phyloP scores from a whole-genome alignment of 1,139 yeast species.

The Kodamaea sp. region DNA sequence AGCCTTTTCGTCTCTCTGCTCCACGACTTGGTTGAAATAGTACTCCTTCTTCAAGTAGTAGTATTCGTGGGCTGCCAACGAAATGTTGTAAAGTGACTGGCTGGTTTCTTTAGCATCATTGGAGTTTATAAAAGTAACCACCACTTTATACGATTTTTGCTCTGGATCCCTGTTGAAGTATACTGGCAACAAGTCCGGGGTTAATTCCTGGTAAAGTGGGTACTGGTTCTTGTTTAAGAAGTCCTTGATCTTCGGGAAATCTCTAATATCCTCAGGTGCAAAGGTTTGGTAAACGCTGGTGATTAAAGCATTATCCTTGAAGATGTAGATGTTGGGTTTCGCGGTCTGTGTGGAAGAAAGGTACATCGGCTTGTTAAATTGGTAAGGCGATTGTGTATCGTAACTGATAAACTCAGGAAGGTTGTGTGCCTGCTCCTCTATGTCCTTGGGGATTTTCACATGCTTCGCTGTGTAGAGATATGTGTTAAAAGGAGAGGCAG shows the following conservation, averaged over 20 bases:
- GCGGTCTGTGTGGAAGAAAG: constrained; percentile 56
- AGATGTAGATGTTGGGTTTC: constrained; percentile 59
- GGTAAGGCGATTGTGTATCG: constrained; percentile 30
- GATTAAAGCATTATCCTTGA: constrained; percentile 56
- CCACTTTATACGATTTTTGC: constrained; percentile 41
- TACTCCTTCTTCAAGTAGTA: constrained; percentile 45
- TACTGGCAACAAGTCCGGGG: constrained; percentile 35
- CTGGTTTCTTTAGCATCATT: constrained; percentile 37
- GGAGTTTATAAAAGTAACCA: constrained; percentile 55
- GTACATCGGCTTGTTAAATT: constrained; percentile 46
- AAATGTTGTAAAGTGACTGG: constrained; percentile 42
- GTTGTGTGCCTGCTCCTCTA: constrained; percentile 44
- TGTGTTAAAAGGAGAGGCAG: constrained; percentile 56
- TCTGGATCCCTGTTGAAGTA: constrained; percentile 35
- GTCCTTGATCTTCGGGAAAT: constrained; percentile 43
- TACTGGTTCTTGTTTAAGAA: constrained; percentile 50
- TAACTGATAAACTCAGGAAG: constrained; percentile 45
- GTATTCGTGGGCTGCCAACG: constrained; percentile 57
- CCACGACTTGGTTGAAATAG: constrained; percentile 40
- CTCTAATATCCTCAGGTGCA: constrained; percentile 64
- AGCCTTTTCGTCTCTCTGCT: constrained; percentile 44
- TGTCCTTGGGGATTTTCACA: constrained; percentile 37
- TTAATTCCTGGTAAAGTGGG: constrained; percentile 56
- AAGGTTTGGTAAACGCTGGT: constrained; percentile 58
- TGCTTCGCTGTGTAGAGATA: constrained; percentile 55